Conservation (phyloP, 805 yeast species). For the Myxozyma geophila region DNA sequence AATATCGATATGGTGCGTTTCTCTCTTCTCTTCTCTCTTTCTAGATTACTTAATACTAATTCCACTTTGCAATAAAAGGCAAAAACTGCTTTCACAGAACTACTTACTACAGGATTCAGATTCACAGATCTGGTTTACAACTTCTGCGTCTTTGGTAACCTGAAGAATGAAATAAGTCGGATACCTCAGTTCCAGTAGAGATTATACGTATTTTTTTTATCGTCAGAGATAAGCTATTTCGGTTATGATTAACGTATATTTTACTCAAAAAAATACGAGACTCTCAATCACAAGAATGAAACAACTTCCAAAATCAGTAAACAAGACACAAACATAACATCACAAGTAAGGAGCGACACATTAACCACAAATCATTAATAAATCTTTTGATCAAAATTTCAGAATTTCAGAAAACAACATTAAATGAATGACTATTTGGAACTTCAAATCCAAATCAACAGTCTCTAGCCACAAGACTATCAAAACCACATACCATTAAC, state of each 20-base stretch:
- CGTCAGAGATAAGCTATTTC: not conserved
- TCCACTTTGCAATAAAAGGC: constrained; percentile 7
- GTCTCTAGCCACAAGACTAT: not conserved
- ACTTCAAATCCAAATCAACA: not conserved
- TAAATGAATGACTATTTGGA: not conserved
- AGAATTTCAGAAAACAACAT: not conserved
- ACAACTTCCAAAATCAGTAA: not conserved
- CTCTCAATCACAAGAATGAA: too few relatives aligned
- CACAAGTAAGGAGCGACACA: not conserved
- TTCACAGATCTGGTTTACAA: constrained; percentile 25
- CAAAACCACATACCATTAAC: too few relatives aligned
- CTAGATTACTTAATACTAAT: not conserved
- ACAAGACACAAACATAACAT: not conserved
- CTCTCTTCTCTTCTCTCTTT: not conserved
- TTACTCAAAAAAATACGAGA: not conserved
- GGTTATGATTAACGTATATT: not conserved
- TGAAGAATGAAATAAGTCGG: constrained; percentile 15
- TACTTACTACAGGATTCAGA: constrained; percentile 20
- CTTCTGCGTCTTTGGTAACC: constrained; percentile 17
- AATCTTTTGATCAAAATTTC: not conserved
- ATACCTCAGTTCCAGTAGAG: constrained; percentile 1
- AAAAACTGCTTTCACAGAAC: constrained; percentile 5
- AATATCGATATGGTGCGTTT: constrained; percentile 12
- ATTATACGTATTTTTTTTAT: not conserved
- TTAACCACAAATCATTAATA: constrained; percentile 3